Conservation (phyloP, 2,329 filamentous ascomycete genomes). For the Chalara sp. region DNA sequence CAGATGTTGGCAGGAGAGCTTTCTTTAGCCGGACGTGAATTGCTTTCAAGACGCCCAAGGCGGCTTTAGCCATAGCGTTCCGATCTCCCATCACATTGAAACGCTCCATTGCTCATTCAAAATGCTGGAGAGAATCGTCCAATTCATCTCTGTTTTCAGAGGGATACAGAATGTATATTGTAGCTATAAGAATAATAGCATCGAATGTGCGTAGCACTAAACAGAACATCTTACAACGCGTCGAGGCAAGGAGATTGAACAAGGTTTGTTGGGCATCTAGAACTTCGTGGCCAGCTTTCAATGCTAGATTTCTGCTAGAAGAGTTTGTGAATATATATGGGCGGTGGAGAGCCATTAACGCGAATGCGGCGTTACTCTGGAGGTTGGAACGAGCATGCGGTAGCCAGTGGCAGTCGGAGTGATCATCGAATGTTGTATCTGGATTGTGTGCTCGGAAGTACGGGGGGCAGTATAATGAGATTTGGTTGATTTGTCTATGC, state of each 20-base stretch:
- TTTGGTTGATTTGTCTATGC: constrained; percentile 42
- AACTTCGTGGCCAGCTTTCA: constrained; percentile 48
- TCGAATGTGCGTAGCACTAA: constrained; percentile 60
- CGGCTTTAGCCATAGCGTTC: constrained; percentile 47
- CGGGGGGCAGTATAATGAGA: constrained; percentile 43
- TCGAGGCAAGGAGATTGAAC: constrained; percentile 37
- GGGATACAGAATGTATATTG: constrained; percentile 55
- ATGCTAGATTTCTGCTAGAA: constrained; percentile 46
- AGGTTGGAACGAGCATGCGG: constrained; percentile 39
- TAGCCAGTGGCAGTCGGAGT: constrained; percentile 49
- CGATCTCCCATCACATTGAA: constrained; percentile 49
- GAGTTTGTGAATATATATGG: constrained; percentile 54
- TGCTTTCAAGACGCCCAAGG: constrained; percentile 47
- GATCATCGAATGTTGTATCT: constrained; percentile 48
- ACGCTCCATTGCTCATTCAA: constrained; percentile 51
- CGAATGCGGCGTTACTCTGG: constrained; percentile 41
- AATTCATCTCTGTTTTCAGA: constrained; percentile 44
- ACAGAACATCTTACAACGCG: constrained; percentile 46
- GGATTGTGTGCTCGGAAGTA: constrained; percentile 48
- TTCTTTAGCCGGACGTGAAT: constrained; percentile 48
- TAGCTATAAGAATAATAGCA: constrained; percentile 53
- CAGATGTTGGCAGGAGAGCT: constrained; percentile 23
- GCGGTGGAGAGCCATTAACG: constrained; percentile 52
- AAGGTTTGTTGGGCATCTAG: constrained; percentile 49
- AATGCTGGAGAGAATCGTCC: constrained; percentile 42